Percentiles rank a stretch among this genome's conserved stretches.
These are phyloP conservation scores for Kalanchoe fedtschenkoi DNA, from an alignment of 164 flowering plant species.

Conservation along the genomic window DNA sequence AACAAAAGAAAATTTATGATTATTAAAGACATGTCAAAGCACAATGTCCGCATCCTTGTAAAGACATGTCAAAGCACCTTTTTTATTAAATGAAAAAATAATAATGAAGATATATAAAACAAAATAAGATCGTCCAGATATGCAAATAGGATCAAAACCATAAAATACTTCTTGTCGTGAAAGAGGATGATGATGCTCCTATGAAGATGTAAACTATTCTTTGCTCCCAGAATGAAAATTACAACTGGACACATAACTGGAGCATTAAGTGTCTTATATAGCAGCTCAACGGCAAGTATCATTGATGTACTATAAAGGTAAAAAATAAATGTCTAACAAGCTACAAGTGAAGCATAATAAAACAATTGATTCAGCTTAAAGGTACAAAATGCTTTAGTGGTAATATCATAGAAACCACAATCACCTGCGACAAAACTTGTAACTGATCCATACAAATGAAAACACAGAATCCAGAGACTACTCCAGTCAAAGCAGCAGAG, in stretches of 20 bases:
- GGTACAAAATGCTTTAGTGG: not conserved
- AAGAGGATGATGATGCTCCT: not conserved
- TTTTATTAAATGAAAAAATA: not conserved
- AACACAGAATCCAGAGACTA: slow-evolving; percentile 28
- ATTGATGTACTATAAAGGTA: not conserved
- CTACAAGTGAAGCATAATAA: not conserved
- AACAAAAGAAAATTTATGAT: too few relatives aligned
- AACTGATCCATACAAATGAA: slow-evolving; percentile 47
- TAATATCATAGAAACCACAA: slow-evolving; percentile 6
- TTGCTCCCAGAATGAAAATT: not conserved
- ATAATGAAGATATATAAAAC: not conserved
- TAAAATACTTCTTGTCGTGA: not conserved
- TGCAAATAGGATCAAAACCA: not conserved
- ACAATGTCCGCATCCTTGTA: too few relatives aligned
- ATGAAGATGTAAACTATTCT: not conserved
- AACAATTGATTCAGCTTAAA: not conserved
- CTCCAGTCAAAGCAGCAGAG: slow-evolving; percentile 35
- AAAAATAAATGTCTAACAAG: not conserved
- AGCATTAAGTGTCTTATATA: not conserved
- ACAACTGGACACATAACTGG: not conserved
- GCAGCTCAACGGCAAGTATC: not conserved
- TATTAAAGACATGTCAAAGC: too few relatives aligned
- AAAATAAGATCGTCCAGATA: not conserved
- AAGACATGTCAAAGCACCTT: not conserved
- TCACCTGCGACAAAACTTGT: slow-evolving; percentile 48